Evolutionary conservation across 495 filamentous ascomycete genomes (phyloP).

Genomic region (Sphaerosporella brunnea): DNA sequence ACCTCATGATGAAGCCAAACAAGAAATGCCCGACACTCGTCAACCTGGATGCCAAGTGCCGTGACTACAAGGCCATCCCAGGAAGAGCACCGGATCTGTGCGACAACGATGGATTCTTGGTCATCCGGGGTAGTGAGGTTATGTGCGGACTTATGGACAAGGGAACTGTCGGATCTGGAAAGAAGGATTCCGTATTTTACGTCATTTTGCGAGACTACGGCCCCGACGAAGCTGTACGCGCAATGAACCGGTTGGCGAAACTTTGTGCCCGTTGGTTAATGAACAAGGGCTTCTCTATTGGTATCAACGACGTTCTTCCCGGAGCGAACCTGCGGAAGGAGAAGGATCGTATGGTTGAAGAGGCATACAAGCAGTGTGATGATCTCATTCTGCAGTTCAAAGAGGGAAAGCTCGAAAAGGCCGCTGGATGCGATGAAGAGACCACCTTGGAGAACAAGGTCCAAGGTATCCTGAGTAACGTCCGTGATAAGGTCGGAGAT

Average conservation of each 20-base stretch:
- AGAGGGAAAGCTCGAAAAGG: constrained; percentile 57
- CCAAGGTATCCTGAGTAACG: constrained; percentile 76
- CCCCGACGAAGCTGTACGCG: constrained; percentile 66
- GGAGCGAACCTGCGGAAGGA: constrained; percentile 43
- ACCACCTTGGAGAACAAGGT: constrained; percentile 80
- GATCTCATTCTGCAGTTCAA: constrained; percentile 69
- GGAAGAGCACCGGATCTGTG: constrained; percentile 53
- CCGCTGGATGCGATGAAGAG: constrained; percentile 74
- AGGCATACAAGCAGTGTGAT: constrained; percentile 67
- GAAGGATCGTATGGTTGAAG: constrained; percentile 58
- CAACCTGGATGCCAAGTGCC: constrained; percentile 84
- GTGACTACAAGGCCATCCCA: constrained; percentile 47
- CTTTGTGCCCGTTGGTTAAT: constrained; percentile 75
- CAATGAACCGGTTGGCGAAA: constrained; percentile 88
- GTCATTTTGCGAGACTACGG: constrained; percentile 90
- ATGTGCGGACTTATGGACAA: constrained; percentile 99
- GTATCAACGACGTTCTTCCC: constrained; percentile 84
- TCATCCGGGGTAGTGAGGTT: constrained; percentile 87
- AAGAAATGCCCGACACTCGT: constrained; percentile 59
- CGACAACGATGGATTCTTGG: constrained; percentile 68
- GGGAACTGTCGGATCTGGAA: constrained; percentile 80
- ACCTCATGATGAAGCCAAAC: constrained; percentile 84
- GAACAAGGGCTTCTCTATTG: constrained; percentile 88
- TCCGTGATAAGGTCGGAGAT: constrained; percentile 76
- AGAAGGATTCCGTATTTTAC: constrained; percentile 95